These are phyloP conservation scores for Myxozyma vanderwaltii DNA, from an alignment of 805 yeast genomes.

Conservation along the genomic window DNA sequence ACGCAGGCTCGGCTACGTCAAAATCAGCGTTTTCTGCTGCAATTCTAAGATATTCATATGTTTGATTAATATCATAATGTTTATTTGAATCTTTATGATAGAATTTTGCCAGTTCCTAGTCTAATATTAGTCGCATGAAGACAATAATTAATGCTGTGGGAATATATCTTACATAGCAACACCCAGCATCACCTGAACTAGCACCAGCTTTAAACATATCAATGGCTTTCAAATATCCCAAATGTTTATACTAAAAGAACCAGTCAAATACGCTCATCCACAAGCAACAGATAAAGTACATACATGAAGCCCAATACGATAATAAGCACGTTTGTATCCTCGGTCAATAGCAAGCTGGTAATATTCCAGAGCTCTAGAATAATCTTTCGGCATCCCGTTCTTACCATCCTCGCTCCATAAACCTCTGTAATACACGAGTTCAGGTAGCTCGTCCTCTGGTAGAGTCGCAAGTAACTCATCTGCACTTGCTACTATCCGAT, in stretches of 20 bases:
- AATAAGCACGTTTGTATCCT: conserved; percentile 43
- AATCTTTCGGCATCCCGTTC: conserved; percentile 35
- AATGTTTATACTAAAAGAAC: too few species aligned
- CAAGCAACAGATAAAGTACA: too few species aligned
- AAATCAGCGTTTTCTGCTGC: conserved; percentile 42
- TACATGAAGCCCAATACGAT: conserved; percentile 42
- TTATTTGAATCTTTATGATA: conserved; percentile 41
- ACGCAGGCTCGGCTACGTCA: conserved; percentile 47
- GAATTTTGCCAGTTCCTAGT: conserved; percentile 14
- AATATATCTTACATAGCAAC: conserved; percentile 43
- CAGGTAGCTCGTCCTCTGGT: conserved; percentile 11
- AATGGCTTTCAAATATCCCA: conserved; percentile 34
- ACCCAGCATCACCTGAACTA: conserved; percentile 44
- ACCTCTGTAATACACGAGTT: conserved; percentile 40
- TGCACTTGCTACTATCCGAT: conserved; percentile 4
- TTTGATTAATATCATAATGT: conserved; percentile 37
- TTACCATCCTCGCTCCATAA: conserved; percentile 39
- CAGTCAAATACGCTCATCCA: too few species aligned
- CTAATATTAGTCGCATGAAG: background rate
- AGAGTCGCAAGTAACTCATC: background rate
- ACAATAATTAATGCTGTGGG: conserved; percentile 41
- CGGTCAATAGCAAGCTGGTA: conserved; percentile 41
- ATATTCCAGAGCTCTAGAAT: conserved; percentile 35
- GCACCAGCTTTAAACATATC: conserved; percentile 44
- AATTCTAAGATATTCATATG: conserved; percentile 36